These are phyloP conservation scores for Phoenix roebelenii DNA, from an alignment of 176 grass and related monocot genomes.

Conservation along the genomic window DNA sequence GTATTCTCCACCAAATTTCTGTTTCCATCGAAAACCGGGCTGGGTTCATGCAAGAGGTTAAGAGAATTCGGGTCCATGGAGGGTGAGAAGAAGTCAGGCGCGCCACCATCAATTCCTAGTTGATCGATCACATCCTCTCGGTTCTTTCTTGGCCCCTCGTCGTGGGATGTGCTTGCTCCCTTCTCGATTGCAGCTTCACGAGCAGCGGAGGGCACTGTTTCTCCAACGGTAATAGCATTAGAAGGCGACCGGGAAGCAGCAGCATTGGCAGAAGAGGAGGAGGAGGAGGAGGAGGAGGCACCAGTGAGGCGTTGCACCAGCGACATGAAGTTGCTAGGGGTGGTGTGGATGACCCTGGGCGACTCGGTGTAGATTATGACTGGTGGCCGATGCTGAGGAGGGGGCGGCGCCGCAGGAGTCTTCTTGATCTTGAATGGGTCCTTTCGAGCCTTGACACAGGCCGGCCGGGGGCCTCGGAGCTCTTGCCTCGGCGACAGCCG, in stretches of 20 bases:
- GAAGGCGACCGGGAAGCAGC: neutral
- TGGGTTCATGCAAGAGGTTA: slow-evolving; percentile 23
- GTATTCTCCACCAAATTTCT: neutral
- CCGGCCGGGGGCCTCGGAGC: slow-evolving; percentile 35
- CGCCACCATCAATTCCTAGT: neutral
- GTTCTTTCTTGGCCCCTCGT: neutral
- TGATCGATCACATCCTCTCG: slow-evolving; percentile 8
- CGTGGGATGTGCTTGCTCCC: neutral
- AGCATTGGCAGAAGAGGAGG: neutral
- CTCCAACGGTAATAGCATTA: neutral
- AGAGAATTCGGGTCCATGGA: neutral
- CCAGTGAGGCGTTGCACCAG: slow-evolving; percentile 70
- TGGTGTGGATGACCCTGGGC: slow-evolving; percentile 54
- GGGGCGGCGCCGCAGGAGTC: slow-evolving; percentile 17
- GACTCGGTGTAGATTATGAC: slow-evolving; percentile 59
- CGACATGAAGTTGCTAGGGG: slow-evolving; percentile 54
- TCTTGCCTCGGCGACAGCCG: slow-evolving; percentile 10
- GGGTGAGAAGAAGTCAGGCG: slow-evolving; percentile 22
- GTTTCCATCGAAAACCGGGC: slow-evolving; percentile 1
- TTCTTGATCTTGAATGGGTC: slow-evolving; percentile 18
- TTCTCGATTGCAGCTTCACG: slow-evolving; percentile 15
- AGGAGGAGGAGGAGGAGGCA: slow-evolving; percentile 7
- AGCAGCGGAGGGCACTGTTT: slow-evolving; percentile 12
- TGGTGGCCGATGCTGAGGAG: slow-evolving; percentile 19
- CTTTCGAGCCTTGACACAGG: slow-evolving; percentile 29